Percentiles rank a stretch among this genome's conserved stretches.
Evolutionary conservation across 2,329 filamentous ascomycete species (phyloP).

Genomic region (Hymenoscyphus occultus): DNA sequence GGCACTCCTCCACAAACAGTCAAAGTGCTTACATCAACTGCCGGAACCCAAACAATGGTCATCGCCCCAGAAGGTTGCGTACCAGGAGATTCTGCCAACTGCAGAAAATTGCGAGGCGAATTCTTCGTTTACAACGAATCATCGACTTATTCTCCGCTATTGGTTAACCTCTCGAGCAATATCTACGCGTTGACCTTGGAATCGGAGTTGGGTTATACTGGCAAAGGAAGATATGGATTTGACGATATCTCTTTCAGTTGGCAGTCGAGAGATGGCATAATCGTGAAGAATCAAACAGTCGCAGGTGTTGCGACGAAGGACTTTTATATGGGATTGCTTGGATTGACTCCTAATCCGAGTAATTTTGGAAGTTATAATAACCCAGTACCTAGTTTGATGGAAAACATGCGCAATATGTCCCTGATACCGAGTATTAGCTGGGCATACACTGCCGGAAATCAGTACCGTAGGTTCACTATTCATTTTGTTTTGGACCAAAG

Average conservation of each 20-base stretch:
- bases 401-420: conserved; percentile 37
- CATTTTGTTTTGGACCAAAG: not conserved
- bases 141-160: conserved; percentile 46
- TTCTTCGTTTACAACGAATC: conserved; percentile 57
- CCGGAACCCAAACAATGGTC: conserved; percentile 66
- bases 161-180: conserved; percentile 8
- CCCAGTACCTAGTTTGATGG: conserved; percentile 38
- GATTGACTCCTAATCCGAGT: conserved; percentile 39
- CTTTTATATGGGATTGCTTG: conserved; percentile 38
- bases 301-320: conserved; percentile 22
- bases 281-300: conserved; percentile 18
- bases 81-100: conserved; percentile 39
- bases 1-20: conserved; percentile 51
- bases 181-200: conserved; percentile 19
- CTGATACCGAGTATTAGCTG: conserved; percentile 41
- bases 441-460: conserved; percentile 43
- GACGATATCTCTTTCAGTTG: conserved; percentile 25
- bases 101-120: conserved; percentile 56
- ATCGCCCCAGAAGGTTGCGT: conserved; percentile 55
- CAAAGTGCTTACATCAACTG: conserved; percentile 59
- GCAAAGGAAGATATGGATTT: conserved; percentile 24
- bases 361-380: conserved; percentile 40
- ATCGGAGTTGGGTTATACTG: conserved; percentile 18
- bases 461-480: conserved; percentile 36
- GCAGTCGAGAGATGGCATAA: conserved; percentile 27